phyloP scores from a whole-genome alignment of 192 early-diverging fungal species.

The Backusella tarrabulga region DNA sequence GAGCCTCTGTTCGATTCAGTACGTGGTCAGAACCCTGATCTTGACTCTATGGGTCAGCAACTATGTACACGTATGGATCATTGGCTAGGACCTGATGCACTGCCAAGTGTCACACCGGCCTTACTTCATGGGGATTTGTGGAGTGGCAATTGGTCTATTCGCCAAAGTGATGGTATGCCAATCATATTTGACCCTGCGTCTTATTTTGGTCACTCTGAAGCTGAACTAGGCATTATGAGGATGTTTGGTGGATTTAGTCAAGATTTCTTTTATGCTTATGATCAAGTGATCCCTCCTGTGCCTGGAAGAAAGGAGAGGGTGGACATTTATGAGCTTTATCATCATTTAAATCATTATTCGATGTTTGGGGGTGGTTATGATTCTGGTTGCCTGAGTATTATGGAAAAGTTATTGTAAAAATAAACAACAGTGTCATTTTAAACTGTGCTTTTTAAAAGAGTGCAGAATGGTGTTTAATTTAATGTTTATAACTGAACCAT shows the following conservation, averaged over 20 bases:
- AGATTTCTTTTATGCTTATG: not conserved
- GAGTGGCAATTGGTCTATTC: constrained; percentile 1
- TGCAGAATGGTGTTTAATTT: too few species aligned
- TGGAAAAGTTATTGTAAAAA: not conserved
- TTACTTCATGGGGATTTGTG: constrained; percentile 4
- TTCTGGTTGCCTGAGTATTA: not conserved
- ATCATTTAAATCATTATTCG: constrained; percentile 9
- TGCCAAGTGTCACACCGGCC: not conserved
- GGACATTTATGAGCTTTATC: not conserved
- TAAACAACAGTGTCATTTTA: not conserved
- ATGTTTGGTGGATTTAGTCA: constrained; percentile 5
- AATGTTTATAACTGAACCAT: not conserved
- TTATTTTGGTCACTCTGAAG: not conserved
- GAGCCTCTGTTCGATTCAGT: not conserved
- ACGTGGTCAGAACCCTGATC: not conserved
- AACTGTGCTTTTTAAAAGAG: not conserved
- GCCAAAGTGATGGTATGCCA: not conserved
- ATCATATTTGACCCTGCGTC: constrained; percentile 1
- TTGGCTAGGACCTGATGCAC: not conserved
- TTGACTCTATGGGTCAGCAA: not conserved
- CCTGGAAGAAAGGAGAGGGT: not conserved
- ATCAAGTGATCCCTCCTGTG: not conserved
- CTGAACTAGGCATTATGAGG: not conserved
- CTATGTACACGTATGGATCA: not conserved
- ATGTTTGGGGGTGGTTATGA: constrained; percentile 6